A percentile compares a stretch with the other conserved stretches of the same genome.
These are phyloP conservation scores for Astragalus glycyphyllos DNA, from an alignment of 306 rosid genomes.

Conservation along the genomic window DNA sequence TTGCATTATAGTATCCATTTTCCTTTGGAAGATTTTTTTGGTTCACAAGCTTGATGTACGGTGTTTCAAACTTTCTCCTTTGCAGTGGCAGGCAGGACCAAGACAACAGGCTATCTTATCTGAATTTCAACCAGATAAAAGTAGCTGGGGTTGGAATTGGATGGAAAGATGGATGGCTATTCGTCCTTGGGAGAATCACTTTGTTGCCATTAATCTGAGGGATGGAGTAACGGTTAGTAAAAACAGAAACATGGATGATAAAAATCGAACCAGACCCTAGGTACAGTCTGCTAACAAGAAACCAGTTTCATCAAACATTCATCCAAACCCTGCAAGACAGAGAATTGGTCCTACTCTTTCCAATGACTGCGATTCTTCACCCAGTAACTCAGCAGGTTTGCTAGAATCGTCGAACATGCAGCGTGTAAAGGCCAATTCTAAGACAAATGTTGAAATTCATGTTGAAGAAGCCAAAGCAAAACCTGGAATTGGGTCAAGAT, in stretches of 20 bases:
- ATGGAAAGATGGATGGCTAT: slow-evolving; percentile 99
- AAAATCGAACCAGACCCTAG: slow-evolving; percentile 50
- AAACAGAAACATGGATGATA: slow-evolving; percentile 55
- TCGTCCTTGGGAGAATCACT: slow-evolving; percentile 96
- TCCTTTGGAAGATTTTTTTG: background rate
- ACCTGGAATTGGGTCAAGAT: slow-evolving; percentile 61
- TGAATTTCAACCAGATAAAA: slow-evolving; percentile 88
- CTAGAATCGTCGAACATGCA: slow-evolving; percentile 55
- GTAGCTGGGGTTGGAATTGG: slow-evolving; percentile 99
- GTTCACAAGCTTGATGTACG: background rate
- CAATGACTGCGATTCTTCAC: slow-evolving; percentile 72
- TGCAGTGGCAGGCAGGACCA: slow-evolving; percentile 97
- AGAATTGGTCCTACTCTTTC: slow-evolving; percentile 58
- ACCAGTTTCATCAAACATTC: slow-evolving; percentile 48
- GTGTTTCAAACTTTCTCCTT: slow-evolving; percentile 26
- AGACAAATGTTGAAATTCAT: slow-evolving; percentile 51
- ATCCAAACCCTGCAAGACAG: slow-evolving; percentile 56
- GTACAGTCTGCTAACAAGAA: slow-evolving; percentile 63
- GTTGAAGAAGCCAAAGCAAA: slow-evolving; percentile 60
- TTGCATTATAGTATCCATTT: slow-evolving; percentile 12
- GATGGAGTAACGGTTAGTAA: slow-evolving; percentile 62
- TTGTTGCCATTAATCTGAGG: slow-evolving; percentile 70
- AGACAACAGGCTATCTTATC: slow-evolving; percentile 69
- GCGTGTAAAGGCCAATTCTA: slow-evolving; percentile 50
- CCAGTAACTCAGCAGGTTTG: slow-evolving; percentile 58